Percentiles rank a stretch among this genome's conserved stretches.
These are phyloP conservation scores for Penicillium cinerascens DNA, from an alignment of 495 filamentous ascomycete species.

Conservation along the genomic window DNA sequence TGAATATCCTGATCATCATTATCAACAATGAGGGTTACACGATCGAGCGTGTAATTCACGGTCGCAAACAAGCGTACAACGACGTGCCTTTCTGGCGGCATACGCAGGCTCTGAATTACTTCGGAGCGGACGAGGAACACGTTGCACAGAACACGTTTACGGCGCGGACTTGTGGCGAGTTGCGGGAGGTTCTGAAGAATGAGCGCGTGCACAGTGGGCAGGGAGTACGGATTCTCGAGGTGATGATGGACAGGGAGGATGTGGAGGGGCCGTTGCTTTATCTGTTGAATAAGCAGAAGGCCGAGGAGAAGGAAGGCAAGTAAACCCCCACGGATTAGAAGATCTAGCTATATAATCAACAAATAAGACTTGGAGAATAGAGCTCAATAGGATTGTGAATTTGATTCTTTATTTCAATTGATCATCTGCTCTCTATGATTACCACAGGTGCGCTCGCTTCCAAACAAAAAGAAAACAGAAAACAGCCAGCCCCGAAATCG, in stretches of 20 bases:
- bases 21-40: slow-evolving; percentile 76
- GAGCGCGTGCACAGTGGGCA: slow-evolving; percentile 33
- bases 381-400: not conserved
- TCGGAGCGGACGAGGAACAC: slow-evolving; percentile 38
- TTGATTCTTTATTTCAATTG: not conserved
- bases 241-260: slow-evolving; percentile 46
- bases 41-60: slow-evolving; percentile 73
- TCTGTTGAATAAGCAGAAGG: slow-evolving; percentile 26
- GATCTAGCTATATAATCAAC: not conserved
- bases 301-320: slow-evolving; percentile 17
- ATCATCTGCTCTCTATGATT: slow-evolving; percentile 16
- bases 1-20: slow-evolving; percentile 71
- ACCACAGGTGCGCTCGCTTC: slow-evolving; percentile 12
- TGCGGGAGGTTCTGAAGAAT: slow-evolving; percentile 31
- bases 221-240: slow-evolving; percentile 43
- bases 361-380: not conserved
- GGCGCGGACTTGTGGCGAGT: slow-evolving; percentile 35
- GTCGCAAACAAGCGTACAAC: slow-evolving; percentile 71
- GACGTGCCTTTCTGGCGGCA: slow-evolving; percentile 68
- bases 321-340: too few relatives aligned
- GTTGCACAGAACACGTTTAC: slow-evolving; percentile 21
- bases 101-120: slow-evolving; percentile 37
- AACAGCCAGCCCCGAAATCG: slow-evolving; percentile 1
- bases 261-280: slow-evolving; percentile 27
- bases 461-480: slow-evolving; percentile 10